Percentiles rank a stretch among this genome's conserved stretches.
These are phyloP conservation scores for Mycotypha africana DNA, from an alignment of 371 early-diverging fungal species.

Conservation along the genomic window DNA sequence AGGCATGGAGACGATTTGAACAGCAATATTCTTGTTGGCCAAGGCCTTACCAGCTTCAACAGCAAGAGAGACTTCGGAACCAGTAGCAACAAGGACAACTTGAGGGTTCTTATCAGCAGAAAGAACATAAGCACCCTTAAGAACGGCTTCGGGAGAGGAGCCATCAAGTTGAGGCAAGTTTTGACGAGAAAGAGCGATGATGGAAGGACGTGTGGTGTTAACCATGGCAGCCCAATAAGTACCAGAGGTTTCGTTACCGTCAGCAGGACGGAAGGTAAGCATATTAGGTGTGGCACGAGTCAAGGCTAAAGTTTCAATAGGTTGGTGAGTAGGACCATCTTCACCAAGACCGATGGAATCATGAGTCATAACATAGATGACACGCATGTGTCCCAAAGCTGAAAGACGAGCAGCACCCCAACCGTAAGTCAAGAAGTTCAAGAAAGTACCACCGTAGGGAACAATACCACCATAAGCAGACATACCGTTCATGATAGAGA, in stretches of 20 bases:
- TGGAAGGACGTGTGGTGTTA: constrained; percentile 69
- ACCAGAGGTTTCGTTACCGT: constrained; percentile 95
- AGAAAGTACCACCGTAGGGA: constrained; percentile 95
- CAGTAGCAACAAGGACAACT: constrained; percentile 85
- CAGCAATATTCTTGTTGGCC: constrained; percentile 46
- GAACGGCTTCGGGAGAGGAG: constrained; percentile 70
- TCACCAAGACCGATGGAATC: constrained; percentile 99
- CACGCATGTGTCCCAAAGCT: constrained; percentile 84
- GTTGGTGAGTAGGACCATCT: constrained; percentile 99
- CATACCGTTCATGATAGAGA: constrained; percentile 95
- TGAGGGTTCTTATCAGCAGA: constrained; percentile 48
- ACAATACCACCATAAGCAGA: constrained; percentile 81
- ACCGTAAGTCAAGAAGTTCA: constrained; percentile 93
- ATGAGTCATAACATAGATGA: constrained; percentile 98
- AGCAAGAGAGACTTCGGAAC: constrained; percentile 91
- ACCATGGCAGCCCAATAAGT: constrained; percentile 81
- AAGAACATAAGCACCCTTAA: constrained; percentile 78
- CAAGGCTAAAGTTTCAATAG: constrained; percentile 93
- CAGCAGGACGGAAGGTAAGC: constrained; percentile 90
- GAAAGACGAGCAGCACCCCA: constrained; percentile 91
- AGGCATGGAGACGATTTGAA: constrained; percentile 96
- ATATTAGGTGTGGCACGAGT: constrained; percentile 96
- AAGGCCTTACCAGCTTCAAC: constrained; percentile 82
- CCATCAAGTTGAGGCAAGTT: constrained; percentile 88
- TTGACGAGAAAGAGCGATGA: constrained; percentile 93